These are phyloP conservation scores for Psidium guajava DNA, from an alignment of 345 rosid genomes.

Conservation along the genomic window DNA sequence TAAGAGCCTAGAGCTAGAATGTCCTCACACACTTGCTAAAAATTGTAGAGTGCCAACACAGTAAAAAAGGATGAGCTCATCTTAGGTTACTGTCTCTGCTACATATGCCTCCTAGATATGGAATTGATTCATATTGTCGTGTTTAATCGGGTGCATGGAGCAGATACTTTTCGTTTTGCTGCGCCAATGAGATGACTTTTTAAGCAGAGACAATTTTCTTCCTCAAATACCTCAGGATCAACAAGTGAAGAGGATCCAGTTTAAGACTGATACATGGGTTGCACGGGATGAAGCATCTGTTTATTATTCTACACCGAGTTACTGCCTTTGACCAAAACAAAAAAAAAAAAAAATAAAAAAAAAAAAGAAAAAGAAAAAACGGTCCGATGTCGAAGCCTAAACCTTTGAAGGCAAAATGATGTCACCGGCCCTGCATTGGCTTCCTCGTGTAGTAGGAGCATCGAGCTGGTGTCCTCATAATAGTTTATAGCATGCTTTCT, in stretches of 20 bases:
- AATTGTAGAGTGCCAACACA: neutral
- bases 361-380: no score
- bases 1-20: neutral
- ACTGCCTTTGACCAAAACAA: neutral
- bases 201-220: neutral
- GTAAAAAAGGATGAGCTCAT: neutral
- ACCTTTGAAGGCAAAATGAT: neutral
- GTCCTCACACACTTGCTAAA: neutral
- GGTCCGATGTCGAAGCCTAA: neutral
- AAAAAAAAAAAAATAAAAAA: no score
- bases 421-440: neutral
- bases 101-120: neutral
- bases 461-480: neutral
- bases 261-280: neutral
- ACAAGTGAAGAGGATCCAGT: neutral
- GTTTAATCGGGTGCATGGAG: neutral
- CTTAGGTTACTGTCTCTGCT: neutral
- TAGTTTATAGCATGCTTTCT: neutral
- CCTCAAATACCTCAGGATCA: neutral
- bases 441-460: neutral
- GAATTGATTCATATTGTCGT: neutral
- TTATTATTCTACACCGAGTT: neutral
- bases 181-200: neutral
- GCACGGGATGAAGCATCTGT: neutral
- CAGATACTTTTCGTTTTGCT: neutral